phyloP scores from a whole-genome alignment of 495 filamentous ascomycete genomes.

The Clavariopsis aquatica region DNA sequence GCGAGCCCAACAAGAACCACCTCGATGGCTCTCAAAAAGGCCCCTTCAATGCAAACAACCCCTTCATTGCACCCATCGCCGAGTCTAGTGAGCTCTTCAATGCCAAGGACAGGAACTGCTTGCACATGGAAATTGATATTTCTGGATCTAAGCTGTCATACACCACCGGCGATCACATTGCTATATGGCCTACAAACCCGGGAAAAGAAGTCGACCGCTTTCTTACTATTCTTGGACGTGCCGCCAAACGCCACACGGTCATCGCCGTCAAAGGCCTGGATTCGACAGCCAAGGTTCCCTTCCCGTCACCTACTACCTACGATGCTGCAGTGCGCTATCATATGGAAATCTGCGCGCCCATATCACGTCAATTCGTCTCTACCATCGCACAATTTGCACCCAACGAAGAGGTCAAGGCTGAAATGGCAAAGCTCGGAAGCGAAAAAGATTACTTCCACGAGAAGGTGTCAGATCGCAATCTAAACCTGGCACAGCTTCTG shows the following conservation, averaged over 20 bases:
- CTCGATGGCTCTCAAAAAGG: slow-evolving; percentile 82
- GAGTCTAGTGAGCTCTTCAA: slow-evolving; percentile 90
- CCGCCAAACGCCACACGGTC: slow-evolving; percentile 75
- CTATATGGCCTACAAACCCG: slow-evolving; percentile 95
- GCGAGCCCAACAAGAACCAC: slow-evolving; percentile 95
- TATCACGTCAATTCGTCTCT: slow-evolving; percentile 93
- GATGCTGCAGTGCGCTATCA: slow-evolving; percentile 94
- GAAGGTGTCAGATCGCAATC: slow-evolving; percentile 75
- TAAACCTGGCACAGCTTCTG: slow-evolving; percentile 90
- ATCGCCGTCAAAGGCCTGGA: slow-evolving; percentile 91
- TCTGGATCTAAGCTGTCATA: slow-evolving; percentile 83
- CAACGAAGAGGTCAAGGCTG: slow-evolving; percentile 75
- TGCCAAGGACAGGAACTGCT: slow-evolving; percentile 88
- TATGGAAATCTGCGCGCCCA: slow-evolving; percentile 92
- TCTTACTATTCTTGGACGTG: slow-evolving; percentile 73
- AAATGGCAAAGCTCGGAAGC: slow-evolving; percentile 81
- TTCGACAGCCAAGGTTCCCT: slow-evolving; percentile 94
- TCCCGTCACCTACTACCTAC: slow-evolving; percentile 95
- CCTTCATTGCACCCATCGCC: slow-evolving; percentile 90
- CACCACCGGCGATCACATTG: slow-evolving; percentile 96
- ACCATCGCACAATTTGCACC: slow-evolving; percentile 88
- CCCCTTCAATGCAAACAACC: slow-evolving; percentile 95
- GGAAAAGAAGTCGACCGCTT: slow-evolving; percentile 92
- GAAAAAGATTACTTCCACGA: slow-evolving; percentile 97
- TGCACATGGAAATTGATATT: slow-evolving; percentile 96